Conservation (phyloP, 169 alveolate species). For the Plasmodium adleri region DNA sequence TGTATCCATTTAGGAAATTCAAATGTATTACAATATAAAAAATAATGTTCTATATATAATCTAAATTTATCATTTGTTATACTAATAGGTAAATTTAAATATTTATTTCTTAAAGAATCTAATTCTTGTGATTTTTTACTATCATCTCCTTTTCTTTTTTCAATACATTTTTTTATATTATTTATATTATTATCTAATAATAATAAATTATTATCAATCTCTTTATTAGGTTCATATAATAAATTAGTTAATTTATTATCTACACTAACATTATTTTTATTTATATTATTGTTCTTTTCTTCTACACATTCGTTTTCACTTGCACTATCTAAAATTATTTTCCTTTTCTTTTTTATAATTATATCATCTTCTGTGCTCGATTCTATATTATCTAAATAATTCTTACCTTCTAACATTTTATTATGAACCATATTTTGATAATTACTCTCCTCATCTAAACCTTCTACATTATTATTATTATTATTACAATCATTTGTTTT, state of each 20-base stretch:
- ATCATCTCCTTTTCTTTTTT: slow-evolving; percentile 47
- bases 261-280: slow-evolving; percentile 16
- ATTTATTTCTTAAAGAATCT: slow-evolving; percentile 44
- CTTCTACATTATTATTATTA: not conserved
- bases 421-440: not conserved
- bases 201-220: slow-evolving; percentile 30
- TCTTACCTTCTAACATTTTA: not conserved
- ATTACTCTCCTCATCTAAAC: not conserved
- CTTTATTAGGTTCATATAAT: slow-evolving; percentile 37
- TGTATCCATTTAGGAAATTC: slow-evolving; percentile 88
- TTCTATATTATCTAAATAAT: slow-evolving; percentile 15
- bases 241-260: slow-evolving; percentile 31
- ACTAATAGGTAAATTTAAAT: slow-evolving; percentile 36
- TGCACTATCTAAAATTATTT: slow-evolving; percentile 21
- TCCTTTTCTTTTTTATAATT: slow-evolving; percentile 44
- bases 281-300: not conserved
- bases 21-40: slow-evolving; percentile 80
- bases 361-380: slow-evolving; percentile 58
- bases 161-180: slow-evolving; percentile 16
- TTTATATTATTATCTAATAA: not conserved
- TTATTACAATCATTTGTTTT: not conserved
- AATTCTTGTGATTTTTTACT: slow-evolving; percentile 65
- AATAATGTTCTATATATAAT: slow-evolving; percentile 82
- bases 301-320: slow-evolving; percentile 14
- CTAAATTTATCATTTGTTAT: slow-evolving; percentile 73